Base-by-base conservation (phyloP, 1,284 basidiomycete species). In the Vanrija sp. region DNA sequence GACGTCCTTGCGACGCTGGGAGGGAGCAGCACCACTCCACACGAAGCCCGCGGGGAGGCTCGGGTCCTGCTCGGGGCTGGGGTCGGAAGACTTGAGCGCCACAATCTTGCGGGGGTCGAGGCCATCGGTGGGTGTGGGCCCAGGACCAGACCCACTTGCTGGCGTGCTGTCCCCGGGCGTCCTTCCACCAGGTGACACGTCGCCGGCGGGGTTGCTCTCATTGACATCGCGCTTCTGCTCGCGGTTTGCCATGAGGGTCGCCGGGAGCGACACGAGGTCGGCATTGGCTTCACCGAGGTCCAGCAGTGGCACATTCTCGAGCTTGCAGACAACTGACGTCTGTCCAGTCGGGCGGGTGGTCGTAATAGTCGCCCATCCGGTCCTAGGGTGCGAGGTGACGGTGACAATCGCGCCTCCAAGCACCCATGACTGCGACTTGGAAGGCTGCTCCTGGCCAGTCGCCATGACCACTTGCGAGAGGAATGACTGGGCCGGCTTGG, bases 341-440 rank as follows among this genome's bases (percentile, higher is more conserved):
- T 87, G 86, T 5, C 96, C 96, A 0, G 94, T 97, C 0, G 96
- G 87, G 18, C 96, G 82, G 8, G 93, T 83, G 0, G 88, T 86
- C 36, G 87, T 76, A 7, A 98, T 84, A 67, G 95, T 91, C 22
- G 94, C 82, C 95, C 95, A 98, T 3, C 93, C 93, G 1, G 84
- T 79, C 55, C 85, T 82, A 7, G 82, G 78, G 37, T 96, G 80
- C 0, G 85, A 78, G 12, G 86, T 85, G 44, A 98, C 82, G 2
- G 93, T 94, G 47, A 98, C 78, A 45, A 98, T 81, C 0, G 90
- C 85, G 62, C 91, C 86, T 1, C 93, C 94, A 51, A 89, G 76
- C 23, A 96, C 69, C 94, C 94, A 98, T 0, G 87, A 86, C 75
- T 91, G 81, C 58, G 6, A 77, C 71, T 31, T 80, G n/a, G 62